Percentiles rank a stretch among this genome's conserved stretches.
phyloP scores from a whole-genome alignment of 371 early-diverging fungal genomes.

The Mortierella sp. region DNA sequence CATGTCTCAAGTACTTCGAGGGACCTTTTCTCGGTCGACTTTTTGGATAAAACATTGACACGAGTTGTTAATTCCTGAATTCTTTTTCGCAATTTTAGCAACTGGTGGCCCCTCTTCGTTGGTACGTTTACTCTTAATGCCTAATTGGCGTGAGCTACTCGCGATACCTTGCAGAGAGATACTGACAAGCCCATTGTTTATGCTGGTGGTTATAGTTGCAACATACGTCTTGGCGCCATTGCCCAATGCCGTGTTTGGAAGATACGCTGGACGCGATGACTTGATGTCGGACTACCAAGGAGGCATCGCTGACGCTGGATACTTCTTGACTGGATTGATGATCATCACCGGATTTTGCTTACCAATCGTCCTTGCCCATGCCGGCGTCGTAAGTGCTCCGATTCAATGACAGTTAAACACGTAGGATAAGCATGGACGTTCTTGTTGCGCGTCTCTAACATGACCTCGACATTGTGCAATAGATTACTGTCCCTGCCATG shows the following conservation, averaged over 20 bases:
- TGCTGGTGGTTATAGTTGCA: conserved; percentile 64
- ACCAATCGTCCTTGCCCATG: conserved; percentile 82
- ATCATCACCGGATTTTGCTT: conserved; percentile 93
- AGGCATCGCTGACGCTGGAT: conserved; percentile 88
- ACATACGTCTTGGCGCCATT: conserved; percentile 91
- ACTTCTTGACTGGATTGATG: conserved; percentile 93
- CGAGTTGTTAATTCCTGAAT: neutral
- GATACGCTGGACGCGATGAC: conserved; percentile 81
- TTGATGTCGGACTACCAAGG: conserved; percentile 83
- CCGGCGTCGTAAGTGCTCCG: conserved; percentile 67
- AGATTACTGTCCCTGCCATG: conserved; percentile 86
- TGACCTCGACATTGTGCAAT: conserved; percentile 18
- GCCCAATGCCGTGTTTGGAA: conserved; percentile 89
- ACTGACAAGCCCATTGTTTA: neutral
- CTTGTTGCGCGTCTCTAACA: neutral
- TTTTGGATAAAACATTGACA: neutral
- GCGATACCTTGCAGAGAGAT: neutral
- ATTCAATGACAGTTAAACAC: no score
- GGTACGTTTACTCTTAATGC: conserved; percentile 57
- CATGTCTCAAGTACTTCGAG: neutral
- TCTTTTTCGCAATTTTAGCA: conserved; percentile 62
- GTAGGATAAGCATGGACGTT: neutral
- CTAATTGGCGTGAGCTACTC: neutral
- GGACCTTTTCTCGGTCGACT: neutral
- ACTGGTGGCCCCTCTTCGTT: conserved; percentile 94